Percentiles rank a stretch among this genome's conserved stretches.
phyloP scores from a whole-genome alignment of 768 basidiomycete species.

The Psilocybe subaeruginosa region DNA sequence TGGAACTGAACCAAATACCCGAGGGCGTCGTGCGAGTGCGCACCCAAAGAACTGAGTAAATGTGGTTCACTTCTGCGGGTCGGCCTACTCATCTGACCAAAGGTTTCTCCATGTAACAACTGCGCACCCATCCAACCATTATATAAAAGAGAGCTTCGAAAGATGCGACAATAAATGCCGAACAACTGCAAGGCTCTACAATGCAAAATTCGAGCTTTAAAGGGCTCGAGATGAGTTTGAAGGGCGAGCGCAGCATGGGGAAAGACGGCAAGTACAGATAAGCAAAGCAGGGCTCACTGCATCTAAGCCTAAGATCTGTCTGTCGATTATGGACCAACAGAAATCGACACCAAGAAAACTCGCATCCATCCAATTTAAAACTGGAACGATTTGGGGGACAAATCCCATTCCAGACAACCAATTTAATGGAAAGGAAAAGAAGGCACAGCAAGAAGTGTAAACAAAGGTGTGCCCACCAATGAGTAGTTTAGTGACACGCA shows the following conservation, averaged over 20 bases:
- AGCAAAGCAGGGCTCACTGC: background rate
- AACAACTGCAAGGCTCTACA: background rate
- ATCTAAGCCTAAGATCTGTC: background rate
- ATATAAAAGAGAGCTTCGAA: background rate
- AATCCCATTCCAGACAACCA: background rate
- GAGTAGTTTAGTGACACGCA: background rate
- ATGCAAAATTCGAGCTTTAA: background rate
- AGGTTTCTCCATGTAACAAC: background rate
- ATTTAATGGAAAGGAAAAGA: conserved; percentile 2
- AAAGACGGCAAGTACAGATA: background rate
- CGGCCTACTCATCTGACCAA: background rate
- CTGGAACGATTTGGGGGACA: background rate
- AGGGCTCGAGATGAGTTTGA: background rate
- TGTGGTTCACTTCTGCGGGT: background rate
- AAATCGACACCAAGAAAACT: background rate
- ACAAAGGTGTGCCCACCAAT: background rate
- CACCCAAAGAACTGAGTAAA: background rate
- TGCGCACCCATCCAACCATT: background rate
- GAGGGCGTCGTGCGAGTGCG: conserved; percentile 6
- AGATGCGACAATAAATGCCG: background rate
- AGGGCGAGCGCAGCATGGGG: background rate
- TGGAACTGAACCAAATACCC: background rate
- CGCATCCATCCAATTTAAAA: background rate
- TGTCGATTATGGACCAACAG: background rate
- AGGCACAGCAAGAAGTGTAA: background rate